Evolutionary conservation across 2,329 filamentous ascomycete genomes (phyloP), one percentile per base, ranked within the genome.

Genomic region (Mollisia scopiformis): DNA sequence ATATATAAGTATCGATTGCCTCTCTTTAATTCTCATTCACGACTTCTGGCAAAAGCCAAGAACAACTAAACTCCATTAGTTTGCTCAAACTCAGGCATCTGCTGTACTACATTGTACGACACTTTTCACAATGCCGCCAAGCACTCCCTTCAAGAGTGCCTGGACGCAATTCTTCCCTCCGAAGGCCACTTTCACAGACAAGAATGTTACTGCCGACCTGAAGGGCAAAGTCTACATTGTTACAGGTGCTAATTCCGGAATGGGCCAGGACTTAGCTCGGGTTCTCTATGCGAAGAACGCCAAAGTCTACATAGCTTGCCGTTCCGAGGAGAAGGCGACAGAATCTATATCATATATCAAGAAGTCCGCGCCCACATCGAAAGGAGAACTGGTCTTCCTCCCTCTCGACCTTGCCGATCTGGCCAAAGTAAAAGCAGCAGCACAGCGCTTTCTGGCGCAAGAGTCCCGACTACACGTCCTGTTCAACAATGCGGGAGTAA

Each of bases 231-330:
- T 76, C 61, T 75, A 71, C 66, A 70, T 78, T 25, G 72, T 78
- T 3, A 78, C 77, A 1, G 76, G 76, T 14, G 68, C 71, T 28
- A 67, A 71, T 55, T 71, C 73, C 2, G 78, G 78, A 2, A 65
- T 80, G 3, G 78, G 78, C 55, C 73, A 76, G 55, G 73, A 77
- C 37, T 66, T 79, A 0, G 71, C 73, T 16, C 66, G 69, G 27
- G 75, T 79, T 39, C 75, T 80, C 41, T 80, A 78, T 66, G 62
- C 66, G 25, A 72, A 75, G 31, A 76, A 77, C 61, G 80, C 75
- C 39, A 79, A 74, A 55, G 76, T 82, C 35, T 82, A 79, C 65
- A 65, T 81, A 21, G 74, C 76, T 10, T 77, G 74, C 1, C 76
- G 80, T 23, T 76, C 75, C 1, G 69, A 75, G 55, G 68, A 72